These are phyloP conservation scores for Ogataea siamensis DNA, from an alignment of 805 yeast species.

Conservation along the genomic window DNA sequence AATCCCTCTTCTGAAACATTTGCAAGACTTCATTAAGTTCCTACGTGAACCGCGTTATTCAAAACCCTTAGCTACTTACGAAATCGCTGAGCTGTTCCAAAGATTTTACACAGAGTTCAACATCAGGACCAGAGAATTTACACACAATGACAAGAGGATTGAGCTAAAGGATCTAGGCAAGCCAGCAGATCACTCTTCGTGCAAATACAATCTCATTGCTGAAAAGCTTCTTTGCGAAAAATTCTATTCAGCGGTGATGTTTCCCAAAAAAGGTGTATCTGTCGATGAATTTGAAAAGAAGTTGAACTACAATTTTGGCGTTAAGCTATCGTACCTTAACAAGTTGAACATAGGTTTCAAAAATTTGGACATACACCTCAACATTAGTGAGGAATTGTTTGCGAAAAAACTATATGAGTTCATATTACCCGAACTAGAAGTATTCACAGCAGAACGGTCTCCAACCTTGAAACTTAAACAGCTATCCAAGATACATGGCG, in stretches of 20 bases:
- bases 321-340: constrained; percentile 29
- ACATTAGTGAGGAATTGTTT: constrained; percentile 27
- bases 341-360: constrained; percentile 25
- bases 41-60: constrained; percentile 36
- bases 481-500: constrained; percentile 31
- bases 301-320: constrained; percentile 27
- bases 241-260: constrained; percentile 34
- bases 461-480: constrained; percentile 36
- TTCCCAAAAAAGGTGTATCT: constrained; percentile 30
- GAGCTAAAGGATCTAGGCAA: constrained; percentile 26
- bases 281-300: constrained; percentile 32
- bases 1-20: constrained; percentile 19
- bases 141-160: constrained; percentile 21
- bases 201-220: constrained; percentile 29
- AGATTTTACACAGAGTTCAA: constrained; percentile 33
- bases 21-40: constrained; percentile 31
- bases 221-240: constrained; percentile 35
- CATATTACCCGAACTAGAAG: constrained; percentile 32
- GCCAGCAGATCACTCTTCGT: constrained; percentile 17
- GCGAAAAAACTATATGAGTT: constrained; percentile 20
- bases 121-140: constrained; percentile 17
- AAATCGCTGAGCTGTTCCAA: constrained; percentile 36
- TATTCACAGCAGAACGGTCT: constrained; percentile 33
- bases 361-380: constrained; percentile 32
- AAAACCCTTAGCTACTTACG: constrained; percentile 35